Conservation (phyloP, 768 basidiomycete genomes). For the Boletus subparvulus region DNA sequence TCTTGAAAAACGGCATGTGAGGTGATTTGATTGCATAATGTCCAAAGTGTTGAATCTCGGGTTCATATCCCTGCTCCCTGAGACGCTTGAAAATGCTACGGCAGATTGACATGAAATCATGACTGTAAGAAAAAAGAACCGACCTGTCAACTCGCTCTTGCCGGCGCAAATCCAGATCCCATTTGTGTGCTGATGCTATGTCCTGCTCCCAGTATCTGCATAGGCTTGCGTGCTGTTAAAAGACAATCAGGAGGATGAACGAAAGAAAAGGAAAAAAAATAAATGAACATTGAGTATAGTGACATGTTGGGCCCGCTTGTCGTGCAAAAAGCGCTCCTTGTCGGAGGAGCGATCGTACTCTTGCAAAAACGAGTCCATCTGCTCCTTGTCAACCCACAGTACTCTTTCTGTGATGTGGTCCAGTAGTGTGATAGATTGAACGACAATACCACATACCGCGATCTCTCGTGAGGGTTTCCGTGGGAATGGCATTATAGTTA, state of each 20-base stretch:
- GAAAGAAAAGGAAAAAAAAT: not conserved
- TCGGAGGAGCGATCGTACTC: not conserved
- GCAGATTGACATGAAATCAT: not conserved
- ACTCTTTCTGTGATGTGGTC: not conserved
- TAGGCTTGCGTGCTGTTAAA: not conserved
- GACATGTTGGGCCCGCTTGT: not conserved
- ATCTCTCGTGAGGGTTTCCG: not conserved
- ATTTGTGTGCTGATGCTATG: not conserved
- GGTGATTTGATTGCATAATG: not conserved
- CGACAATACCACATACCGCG: not conserved
- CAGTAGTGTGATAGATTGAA: not conserved
- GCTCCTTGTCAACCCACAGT: not conserved
- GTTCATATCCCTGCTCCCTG: constrained; percentile 1
- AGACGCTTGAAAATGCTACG: constrained; percentile 14
- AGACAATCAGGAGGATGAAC: not conserved
- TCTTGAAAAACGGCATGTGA: constrained; percentile 3
- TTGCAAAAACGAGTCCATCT: not conserved
- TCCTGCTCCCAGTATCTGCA: not conserved
- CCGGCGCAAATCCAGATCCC: not conserved
- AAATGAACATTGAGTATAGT: not conserved
- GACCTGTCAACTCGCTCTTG: not conserved
- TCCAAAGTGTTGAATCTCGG: constrained; percentile 4
- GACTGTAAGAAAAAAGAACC: not conserved
- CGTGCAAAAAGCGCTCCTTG: not conserved
- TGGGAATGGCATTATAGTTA: not conserved